These are phyloP conservation scores for Penicillium manginii DNA, from an alignment of 495 filamentous ascomycete genomes.

Conservation along the genomic window DNA sequence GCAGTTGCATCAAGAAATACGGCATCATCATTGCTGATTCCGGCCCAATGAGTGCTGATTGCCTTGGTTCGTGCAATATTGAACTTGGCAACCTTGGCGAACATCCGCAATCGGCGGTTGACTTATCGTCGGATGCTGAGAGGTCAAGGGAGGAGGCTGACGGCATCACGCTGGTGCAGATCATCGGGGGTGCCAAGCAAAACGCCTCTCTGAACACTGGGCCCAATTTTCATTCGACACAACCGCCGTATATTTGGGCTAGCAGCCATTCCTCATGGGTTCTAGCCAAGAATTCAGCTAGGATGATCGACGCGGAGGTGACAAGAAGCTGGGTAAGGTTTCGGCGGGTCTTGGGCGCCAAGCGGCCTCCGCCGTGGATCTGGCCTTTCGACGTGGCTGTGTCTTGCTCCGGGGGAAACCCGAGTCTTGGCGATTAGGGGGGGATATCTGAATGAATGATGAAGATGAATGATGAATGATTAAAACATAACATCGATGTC, in stretches of 20 bases:
- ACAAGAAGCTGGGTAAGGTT: slow-evolving; percentile 7
- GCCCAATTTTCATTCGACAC: neutral
- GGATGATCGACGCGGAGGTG: slow-evolving; percentile 8
- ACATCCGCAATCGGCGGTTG: slow-evolving; percentile 8
- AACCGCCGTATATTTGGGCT: neutral
- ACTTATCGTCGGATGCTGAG: slow-evolving; percentile 12
- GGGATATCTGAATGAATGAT: neutral
- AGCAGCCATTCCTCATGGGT: neutral
- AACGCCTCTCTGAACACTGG: slow-evolving; percentile 3
- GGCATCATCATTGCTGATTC: neutral
- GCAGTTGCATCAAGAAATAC: neutral
- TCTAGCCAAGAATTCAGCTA: slow-evolving; percentile 1
- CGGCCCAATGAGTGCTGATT: slow-evolving; percentile 7
- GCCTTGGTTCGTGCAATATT: slow-evolving; percentile 1
- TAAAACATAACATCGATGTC: neutral
- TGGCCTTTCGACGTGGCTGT: slow-evolving; percentile 1
- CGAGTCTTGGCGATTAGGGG: neutral
- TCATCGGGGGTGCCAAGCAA: slow-evolving; percentile 9
- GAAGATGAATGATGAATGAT: no score
- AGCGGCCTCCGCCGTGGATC: slow-evolving; percentile 1
- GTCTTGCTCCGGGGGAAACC: neutral
- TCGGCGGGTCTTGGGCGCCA: slow-evolving; percentile 6
- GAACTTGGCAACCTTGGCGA: slow-evolving; percentile 13
- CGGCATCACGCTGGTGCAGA: slow-evolving; percentile 5
- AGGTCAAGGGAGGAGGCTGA: slow-evolving; percentile 7